Percentiles rank a stretch among this genome's conserved stretches.
phyloP scores from a whole-genome alignment of 331 rosid genomes.

The Arachis monticola region DNA sequence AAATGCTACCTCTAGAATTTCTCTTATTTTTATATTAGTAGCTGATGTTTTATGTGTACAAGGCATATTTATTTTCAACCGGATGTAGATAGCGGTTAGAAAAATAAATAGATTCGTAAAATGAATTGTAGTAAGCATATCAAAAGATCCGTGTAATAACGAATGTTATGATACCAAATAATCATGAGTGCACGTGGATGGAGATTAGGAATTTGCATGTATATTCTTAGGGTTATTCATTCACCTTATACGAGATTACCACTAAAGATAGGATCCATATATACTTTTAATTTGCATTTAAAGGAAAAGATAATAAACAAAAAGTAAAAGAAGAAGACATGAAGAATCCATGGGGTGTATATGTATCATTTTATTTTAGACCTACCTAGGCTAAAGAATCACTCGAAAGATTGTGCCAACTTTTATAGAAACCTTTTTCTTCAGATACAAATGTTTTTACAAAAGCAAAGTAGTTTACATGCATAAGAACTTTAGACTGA shows the following conservation, averaged over 20 bases:
- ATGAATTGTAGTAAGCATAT: too few relatives aligned
- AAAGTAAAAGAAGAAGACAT: not conserved
- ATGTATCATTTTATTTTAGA: constrained; percentile 32
- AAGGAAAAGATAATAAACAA: constrained; percentile 17
- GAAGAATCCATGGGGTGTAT: constrained; percentile 37
- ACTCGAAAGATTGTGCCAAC: constrained; percentile 56
- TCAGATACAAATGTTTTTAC: constrained; percentile 31
- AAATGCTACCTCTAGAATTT: too few relatives aligned
- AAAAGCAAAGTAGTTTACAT: constrained; percentile 38
- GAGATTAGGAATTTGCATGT: constrained; percentile 29
- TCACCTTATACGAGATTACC: constrained; percentile 1
- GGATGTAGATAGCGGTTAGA: too few relatives aligned
- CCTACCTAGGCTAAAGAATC: constrained; percentile 40
- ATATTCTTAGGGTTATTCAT: constrained; percentile 42
- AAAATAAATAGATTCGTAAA: too few relatives aligned
- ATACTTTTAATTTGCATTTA: constrained; percentile 32
- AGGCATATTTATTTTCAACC: too few relatives aligned
- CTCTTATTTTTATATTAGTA: too few relatives aligned
- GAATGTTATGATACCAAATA: not conserved
- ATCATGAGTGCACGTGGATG: constrained; percentile 38
- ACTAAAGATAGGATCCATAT: constrained; percentile 34
- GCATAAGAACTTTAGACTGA: constrained; percentile 49
- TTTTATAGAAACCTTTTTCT: constrained; percentile 45
- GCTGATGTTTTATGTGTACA: too few relatives aligned
- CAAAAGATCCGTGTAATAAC: not conserved